Evolutionary conservation across 2,329 filamentous ascomycete genomes (phyloP).

Genomic region (Myriosclerotinia scirpicola): DNA sequence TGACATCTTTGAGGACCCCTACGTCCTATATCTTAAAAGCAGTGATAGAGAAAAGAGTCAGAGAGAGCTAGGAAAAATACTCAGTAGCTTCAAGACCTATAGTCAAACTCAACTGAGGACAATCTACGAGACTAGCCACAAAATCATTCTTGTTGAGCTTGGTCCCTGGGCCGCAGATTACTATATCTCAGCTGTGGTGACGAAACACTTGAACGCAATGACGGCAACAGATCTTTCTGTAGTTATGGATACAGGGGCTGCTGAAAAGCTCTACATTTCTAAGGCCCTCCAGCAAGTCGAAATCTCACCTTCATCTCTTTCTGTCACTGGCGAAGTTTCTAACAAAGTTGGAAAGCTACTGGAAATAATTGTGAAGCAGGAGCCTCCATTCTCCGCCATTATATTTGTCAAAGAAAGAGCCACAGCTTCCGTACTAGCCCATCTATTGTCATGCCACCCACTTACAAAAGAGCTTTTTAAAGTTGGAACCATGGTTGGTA

Average conservation of each 20-base stretch:
- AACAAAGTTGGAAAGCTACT: constrained; percentile 60
- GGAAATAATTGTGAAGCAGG: constrained; percentile 48
- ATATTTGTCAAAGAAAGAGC: constrained; percentile 66
- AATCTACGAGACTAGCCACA: constrained; percentile 51
- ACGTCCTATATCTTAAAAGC: constrained; percentile 50
- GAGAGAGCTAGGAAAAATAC: constrained; percentile 43
- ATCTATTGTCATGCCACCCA: constrained; percentile 52
- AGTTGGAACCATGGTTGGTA: constrained; percentile 57
- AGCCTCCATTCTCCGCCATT: constrained; percentile 53
- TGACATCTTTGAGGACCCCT: constrained; percentile 62
- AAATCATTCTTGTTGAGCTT: constrained; percentile 54
- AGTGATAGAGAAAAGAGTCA: constrained; percentile 46
- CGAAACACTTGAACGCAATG: constrained; percentile 51
- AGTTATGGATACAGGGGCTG: constrained; percentile 44
- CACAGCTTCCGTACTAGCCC: constrained; percentile 59
- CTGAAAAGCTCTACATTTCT: constrained; percentile 58
- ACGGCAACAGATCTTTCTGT: constrained; percentile 41
- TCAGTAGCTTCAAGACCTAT: constrained; percentile 51
- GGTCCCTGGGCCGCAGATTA: constrained; percentile 69
- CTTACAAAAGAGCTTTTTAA: constrained; percentile 48
- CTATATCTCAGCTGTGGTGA: constrained; percentile 53
- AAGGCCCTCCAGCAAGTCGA: constrained; percentile 47
- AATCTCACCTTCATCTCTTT: constrained; percentile 42
- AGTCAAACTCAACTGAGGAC: constrained; percentile 55
- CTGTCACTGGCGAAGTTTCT: constrained; percentile 60